A percentile compares a stretch with the other conserved stretches of the same genome.
Evolutionary conservation across 2,329 filamentous ascomycete species (phyloP).

Genomic region (Meredithiella fracta): DNA sequence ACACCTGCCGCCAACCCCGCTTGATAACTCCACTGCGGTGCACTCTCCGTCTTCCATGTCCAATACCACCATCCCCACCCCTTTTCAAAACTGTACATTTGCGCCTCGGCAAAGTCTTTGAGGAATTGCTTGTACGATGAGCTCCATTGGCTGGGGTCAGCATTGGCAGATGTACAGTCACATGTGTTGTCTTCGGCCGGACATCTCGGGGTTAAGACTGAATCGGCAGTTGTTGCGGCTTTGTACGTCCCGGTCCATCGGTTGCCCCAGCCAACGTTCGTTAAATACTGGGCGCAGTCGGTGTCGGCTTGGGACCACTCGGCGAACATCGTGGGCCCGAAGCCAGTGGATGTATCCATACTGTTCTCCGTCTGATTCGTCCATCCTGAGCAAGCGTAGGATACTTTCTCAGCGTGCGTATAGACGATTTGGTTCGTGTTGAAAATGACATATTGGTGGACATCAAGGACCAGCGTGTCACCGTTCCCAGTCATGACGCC

Average conservation of each 20-base stretch:
- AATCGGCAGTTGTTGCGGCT: conserved; percentile 43
- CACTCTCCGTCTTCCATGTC: conserved; percentile 86
- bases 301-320: conserved; percentile 98
- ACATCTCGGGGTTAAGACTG: conserved; percentile 56
- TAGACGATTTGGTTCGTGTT: conserved; percentile 73
- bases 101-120: conserved; percentile 79
- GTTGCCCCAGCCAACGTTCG: conserved; percentile 74
- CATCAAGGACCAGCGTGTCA: conserved; percentile 64
- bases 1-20: conserved; percentile 61
- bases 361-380: conserved; percentile 57
- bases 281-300: conserved; percentile 74
- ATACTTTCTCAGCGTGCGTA: conserved; percentile 66
- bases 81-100: conserved; percentile 87
- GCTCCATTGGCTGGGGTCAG: conserved; percentile 50
- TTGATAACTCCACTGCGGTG: conserved; percentile 85
- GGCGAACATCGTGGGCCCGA: conserved; percentile 84
- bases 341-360: conserved; percentile 60
- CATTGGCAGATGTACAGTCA: conserved; percentile 60
- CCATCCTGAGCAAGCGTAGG: conserved; percentile 81
- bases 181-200: conserved; percentile 51
- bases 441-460: conserved; percentile 97
- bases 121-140: conserved; percentile 70
- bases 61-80: conserved; percentile 99
- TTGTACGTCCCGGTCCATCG: conserved; percentile 83
- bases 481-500: conserved; percentile 56